Evolutionary conservation across 495 filamentous ascomycete genomes (phyloP).

Genomic region (Hypoxylon fragiforme): DNA sequence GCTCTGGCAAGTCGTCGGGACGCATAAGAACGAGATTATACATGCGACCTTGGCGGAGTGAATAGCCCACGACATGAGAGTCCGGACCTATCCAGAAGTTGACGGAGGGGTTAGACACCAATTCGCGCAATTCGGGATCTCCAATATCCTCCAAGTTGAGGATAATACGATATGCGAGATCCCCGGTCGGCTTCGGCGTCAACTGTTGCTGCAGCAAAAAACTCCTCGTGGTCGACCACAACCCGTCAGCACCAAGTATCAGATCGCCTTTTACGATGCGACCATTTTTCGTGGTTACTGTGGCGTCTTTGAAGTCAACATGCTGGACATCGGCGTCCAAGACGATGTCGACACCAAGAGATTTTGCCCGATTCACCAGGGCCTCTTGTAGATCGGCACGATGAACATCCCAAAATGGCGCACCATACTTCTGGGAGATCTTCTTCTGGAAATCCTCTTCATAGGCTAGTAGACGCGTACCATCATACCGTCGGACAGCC

Average conservation of each 20-base stretch:
- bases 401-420: constrained; percentile 59
- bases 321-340: constrained; percentile 42
- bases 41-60: constrained; percentile 52
- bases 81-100: constrained; percentile 72
- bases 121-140: constrained; percentile 48
- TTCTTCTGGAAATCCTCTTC: constrained; percentile 51
- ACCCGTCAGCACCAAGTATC: constrained; percentile 59
- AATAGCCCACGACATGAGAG: constrained; percentile 61
- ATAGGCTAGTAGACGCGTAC: constrained; percentile 56
- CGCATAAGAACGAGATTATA: constrained; percentile 63
- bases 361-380: constrained; percentile 44
- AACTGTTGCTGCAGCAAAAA: constrained; percentile 47
- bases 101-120: constrained; percentile 59
- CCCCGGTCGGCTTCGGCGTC: constrained; percentile 57
- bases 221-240: constrained; percentile 54
- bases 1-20: constrained; percentile 54
- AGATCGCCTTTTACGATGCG: constrained; percentile 49
- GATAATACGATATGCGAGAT: constrained; percentile 64
- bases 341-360: constrained; percentile 46
- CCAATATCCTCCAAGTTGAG: constrained; percentile 53
- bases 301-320: constrained; percentile 45
- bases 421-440: constrained; percentile 47
- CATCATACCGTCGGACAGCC: constrained; percentile 62
- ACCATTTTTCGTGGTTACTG: constrained; percentile 43
- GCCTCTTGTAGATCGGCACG: constrained; percentile 57